phyloP scores from a whole-genome alignment of 495 filamentous ascomycete genomes.

The Thermothielavioides terrestris region DNA sequence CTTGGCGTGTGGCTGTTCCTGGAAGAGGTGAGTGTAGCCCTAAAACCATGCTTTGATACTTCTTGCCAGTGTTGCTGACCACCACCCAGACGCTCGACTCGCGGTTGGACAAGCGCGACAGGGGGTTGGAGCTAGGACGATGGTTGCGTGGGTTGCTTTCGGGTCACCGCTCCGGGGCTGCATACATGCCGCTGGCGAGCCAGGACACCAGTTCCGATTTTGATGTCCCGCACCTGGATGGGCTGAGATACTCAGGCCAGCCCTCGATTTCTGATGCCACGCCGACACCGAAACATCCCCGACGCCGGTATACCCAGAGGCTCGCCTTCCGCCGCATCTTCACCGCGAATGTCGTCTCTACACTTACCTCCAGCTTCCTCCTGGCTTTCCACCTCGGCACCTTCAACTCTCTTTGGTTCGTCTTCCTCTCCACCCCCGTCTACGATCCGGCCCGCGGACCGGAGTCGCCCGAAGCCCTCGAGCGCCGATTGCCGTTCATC shows the following conservation, averaged over 20 bases:
- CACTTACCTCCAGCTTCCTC: constrained; percentile 58
- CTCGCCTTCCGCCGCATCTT: constrained; percentile 70
- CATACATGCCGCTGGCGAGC: constrained; percentile 14
- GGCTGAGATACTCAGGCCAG: background rate
- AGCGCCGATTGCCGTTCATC: constrained; percentile 53
- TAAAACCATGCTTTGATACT: background rate
- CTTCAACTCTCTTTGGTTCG: constrained; percentile 77
- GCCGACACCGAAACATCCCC: constrained; percentile 4
- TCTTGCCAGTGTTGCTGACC: constrained; percentile 12
- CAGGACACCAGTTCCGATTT: constrained; percentile 10
- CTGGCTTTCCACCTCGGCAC: constrained; percentile 72
- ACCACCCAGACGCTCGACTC: constrained; percentile 41
- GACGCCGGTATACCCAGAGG: constrained; percentile 28
- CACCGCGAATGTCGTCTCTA: constrained; percentile 61
- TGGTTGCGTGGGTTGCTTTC: constrained; percentile 20
- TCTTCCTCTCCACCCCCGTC: constrained; percentile 75
- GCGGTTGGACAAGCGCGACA: constrained; percentile 39
- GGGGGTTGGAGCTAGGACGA: constrained; percentile 35
- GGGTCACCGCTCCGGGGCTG: background rate
- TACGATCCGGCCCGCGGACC: constrained; percentile 41
- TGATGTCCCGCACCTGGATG: constrained; percentile 24
- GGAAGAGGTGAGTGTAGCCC: constrained; percentile 50
- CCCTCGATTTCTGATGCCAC: constrained; percentile 6
- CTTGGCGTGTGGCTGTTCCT: constrained; percentile 53
- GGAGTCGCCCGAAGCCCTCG: constrained; percentile 18